Conservation (phyloP, 495 filamentous ascomycete species). For the Annulohypoxylon nitens region DNA sequence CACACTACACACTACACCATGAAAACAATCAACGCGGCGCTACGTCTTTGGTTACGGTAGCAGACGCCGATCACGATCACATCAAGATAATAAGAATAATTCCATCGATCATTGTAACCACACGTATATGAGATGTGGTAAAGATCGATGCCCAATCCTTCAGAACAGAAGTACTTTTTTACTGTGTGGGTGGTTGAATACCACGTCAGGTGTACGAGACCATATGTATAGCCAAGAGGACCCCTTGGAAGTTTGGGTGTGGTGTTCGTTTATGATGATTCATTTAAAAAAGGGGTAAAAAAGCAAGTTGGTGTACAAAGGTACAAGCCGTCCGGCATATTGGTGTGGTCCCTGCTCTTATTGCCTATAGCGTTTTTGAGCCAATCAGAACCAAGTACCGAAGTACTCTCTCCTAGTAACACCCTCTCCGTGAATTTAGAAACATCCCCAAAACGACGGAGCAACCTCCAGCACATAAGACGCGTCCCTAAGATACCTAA, state of each 20-base stretch:
- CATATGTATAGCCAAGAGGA: slow-evolving; percentile 17
- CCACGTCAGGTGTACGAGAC: slow-evolving; percentile 21
- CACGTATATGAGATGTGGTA: slow-evolving; percentile 30
- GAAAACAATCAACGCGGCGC: slow-evolving; percentile 14
- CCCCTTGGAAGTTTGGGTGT: slow-evolving; percentile 13
- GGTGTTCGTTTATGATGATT: slow-evolving; percentile 30
- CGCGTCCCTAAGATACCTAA: not conserved
- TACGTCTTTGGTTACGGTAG: slow-evolving; percentile 35
- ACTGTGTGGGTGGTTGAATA: slow-evolving; percentile 32
- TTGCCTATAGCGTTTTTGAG: slow-evolving; percentile 27
- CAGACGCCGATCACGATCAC: slow-evolving; percentile 44
- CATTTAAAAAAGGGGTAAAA: slow-evolving; percentile 38
- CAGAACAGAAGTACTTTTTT: slow-evolving; percentile 3
- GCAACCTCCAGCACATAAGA: not conserved
- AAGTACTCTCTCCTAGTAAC: not conserved
- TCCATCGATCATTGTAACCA: slow-evolving; percentile 47
- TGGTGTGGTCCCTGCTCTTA: slow-evolving; percentile 28
- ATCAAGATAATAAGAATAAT: slow-evolving; percentile 46
- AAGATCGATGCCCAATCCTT: slow-evolving; percentile 45
- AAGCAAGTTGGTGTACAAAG: slow-evolving; percentile 30
- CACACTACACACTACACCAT: not conserved
- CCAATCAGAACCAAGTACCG: slow-evolving; percentile 19
- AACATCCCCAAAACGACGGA: slow-evolving; percentile 3
- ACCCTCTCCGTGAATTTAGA: slow-evolving; percentile 27
- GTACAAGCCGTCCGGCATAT: slow-evolving; percentile 4